Base-by-base conservation (phyloP, 2,329 filamentous ascomycete genomes). In the Penicillium italicum region DNA sequence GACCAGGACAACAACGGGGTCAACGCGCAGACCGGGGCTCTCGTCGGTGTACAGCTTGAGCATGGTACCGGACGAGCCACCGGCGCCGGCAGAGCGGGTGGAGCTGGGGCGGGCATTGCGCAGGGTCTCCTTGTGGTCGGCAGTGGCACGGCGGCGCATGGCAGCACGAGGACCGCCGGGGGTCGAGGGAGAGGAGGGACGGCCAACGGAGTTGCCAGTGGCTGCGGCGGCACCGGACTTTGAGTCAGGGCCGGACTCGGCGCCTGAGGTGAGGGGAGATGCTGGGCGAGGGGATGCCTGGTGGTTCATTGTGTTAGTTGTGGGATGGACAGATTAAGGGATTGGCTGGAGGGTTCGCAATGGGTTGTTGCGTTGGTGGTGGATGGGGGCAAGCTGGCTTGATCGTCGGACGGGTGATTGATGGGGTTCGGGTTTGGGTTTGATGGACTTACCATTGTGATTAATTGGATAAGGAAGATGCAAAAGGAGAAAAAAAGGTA, bases 21-120 rank as follows among this genome's bases (percentile, higher is more conserved):
- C 94, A 63, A 99, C 94, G 82, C 97, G 96, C 69, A 99, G 82
- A 60, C 94, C 94, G 56, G 94, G 94, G 63, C 90, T 96, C 81
- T 99, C 94, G 74, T 99, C 94, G 56, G 94, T 99, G 85, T 99
- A 99, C 42, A 99, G 87, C 77, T 92, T 93, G 80, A 99, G 82
- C 94, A 99, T 99, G 50, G 94, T 99, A 80, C 91, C 96, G 76
- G 89, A 96, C 74, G 91, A 97, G 64, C 94, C 94, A 65, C 94
- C 94, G 18, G 94, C 94, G 67, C 94, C 94, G 33, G 94, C 94
- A 37, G 93, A 87, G 69, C 94, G 85, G 64, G 94, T 99, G 80
- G 90, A 96, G 75, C 87, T 90, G 48, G 94, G 94, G 66, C 94
- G 84, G 64, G 85, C 89, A 88, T 96, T 99, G 71, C 93, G 92